Base-by-base conservation (phyloP, 116 monocot genomes). In the Phalaenopsis hybrid region DNA sequence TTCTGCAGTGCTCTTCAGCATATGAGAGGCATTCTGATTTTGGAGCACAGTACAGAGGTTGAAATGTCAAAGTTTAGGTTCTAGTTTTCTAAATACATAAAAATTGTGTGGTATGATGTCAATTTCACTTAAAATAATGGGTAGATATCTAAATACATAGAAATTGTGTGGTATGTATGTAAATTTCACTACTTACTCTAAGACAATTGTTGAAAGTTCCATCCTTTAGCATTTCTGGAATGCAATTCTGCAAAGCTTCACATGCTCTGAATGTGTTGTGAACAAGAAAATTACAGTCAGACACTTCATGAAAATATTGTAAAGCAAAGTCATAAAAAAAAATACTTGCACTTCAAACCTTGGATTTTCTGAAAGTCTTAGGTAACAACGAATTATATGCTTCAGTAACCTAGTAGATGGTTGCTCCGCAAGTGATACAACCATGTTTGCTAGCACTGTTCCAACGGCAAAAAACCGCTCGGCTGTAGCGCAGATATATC, bases 351-450 rank as follows among this genome's bases (percentile, higher is more conserved):
- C 5, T 48, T n/a, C 61, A 78, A 85, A 99, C 99, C 95, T 94
- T 74, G 83, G 85, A 80, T 99, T 94, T 79, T 94, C 99, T 18
- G 93, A 93, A 59, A 99, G 94, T 74, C 95, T 88, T 55, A 94
- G 86, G 79, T 95, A 99, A 80, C 99, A 99, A 33, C 93, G 88
- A 11, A 99, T 95, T 80, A 95, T 99, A 78, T 99, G 95, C 88
- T 94, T 99, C n/a, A 99, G 83, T 57, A 99, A 79, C 80, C 95
- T 87, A 48, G 91, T 85, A 20, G 99, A 99, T 13, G 95, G 95
- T 80, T 94, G 93, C 20, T 92, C 92, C 8, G 88, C 91, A 77
- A 94, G 92, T 8, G 87, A 85, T 61, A 79, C 89, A 78, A 99
- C 99, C 95, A 95, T 95, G 37, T 84, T 87, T 17, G 83, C 91